phyloP scores from a whole-genome alignment of 1,284 basidiomycete genomes.

The Ceratobasidium papillatum region DNA sequence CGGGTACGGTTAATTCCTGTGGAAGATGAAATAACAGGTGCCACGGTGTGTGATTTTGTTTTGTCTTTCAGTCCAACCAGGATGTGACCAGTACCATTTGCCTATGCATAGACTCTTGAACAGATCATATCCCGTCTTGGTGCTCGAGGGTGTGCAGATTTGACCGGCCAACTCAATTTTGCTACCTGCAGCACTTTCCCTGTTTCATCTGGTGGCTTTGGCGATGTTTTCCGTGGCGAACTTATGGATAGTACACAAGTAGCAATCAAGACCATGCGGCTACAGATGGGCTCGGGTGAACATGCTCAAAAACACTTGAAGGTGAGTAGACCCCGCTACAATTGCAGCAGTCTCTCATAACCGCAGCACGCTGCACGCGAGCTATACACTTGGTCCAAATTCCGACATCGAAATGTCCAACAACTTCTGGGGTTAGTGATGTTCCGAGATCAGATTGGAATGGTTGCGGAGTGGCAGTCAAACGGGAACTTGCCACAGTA shows the following conservation, averaged over 20 bases:
- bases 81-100: not conserved
- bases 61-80: not conserved
- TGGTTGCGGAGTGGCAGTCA: not conserved
- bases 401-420: slow-evolving; percentile 6
- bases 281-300: not conserved
- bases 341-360: not conserved
- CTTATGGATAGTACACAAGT: not conserved
- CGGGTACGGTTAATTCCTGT: no score
- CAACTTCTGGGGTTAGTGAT: not conserved
- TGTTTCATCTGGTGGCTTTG: not conserved
- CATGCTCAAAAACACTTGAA: not conserved
- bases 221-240: slow-evolving; percentile 1
- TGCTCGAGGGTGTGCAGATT: not conserved
- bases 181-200: not conserved
- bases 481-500: not conserved
- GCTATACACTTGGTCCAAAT: slow-evolving; percentile 21
- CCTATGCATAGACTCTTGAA: not conserved
- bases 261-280: slow-evolving; percentile 14
- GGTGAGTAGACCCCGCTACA: not conserved
- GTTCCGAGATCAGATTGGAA: slow-evolving; percentile 9
- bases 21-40: not conserved
- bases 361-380: not conserved
- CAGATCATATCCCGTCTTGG: not conserved
- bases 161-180: not conserved
- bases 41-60: not conserved